Percentiles rank a stretch among this genome's conserved stretches.
phyloP scores from a whole-genome alignment of 2,329 filamentous ascomycete species.

The Emericellopsis cladophorae region DNA sequence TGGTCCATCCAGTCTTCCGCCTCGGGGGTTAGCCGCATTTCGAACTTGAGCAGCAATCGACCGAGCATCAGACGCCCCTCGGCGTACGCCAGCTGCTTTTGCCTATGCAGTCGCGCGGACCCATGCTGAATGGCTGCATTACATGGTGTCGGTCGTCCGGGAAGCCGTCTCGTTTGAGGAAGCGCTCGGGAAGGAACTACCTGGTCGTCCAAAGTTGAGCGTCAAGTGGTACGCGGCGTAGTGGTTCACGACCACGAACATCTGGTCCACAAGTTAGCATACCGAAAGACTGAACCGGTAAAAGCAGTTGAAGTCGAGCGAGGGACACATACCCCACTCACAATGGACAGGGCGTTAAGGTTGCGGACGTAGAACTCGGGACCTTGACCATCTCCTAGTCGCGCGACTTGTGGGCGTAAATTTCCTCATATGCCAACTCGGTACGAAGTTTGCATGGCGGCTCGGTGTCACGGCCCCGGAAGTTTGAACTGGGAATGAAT shows the following conservation, averaged over 20 bases:
- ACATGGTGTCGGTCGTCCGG: slow-evolving; percentile 10
- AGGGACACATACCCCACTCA: not conserved
- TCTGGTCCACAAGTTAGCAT: not conserved
- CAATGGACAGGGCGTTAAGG: not conserved
- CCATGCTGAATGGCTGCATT: slow-evolving; percentile 13
- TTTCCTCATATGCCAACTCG: slow-evolving; percentile 11
- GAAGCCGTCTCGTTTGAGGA: slow-evolving; percentile 11
- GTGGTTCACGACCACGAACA: not conserved
- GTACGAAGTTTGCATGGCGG: not conserved
- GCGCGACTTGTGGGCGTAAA: slow-evolving; percentile 15
- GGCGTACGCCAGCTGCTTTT: slow-evolving; percentile 20
- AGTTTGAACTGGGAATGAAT: not conserved
- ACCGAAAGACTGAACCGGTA: too few relatives aligned
- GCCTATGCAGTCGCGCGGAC: slow-evolving; percentile 9
- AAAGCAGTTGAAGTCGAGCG: too few relatives aligned
- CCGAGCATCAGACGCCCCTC: slow-evolving; percentile 30
- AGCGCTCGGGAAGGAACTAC: slow-evolving; percentile 24
- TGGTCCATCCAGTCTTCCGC: too few relatives aligned
- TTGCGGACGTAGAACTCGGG: not conserved
- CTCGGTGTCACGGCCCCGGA: not conserved
- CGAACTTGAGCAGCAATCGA: not conserved
- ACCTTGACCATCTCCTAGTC: not conserved
- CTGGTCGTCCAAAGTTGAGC: slow-evolving; percentile 15
- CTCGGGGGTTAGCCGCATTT: too few relatives aligned
- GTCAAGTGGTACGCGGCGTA: slow-evolving; percentile 1